Conservation (phyloP, 1,139 yeast species). For the Chernovozyma sophiae-reginae region DNA sequence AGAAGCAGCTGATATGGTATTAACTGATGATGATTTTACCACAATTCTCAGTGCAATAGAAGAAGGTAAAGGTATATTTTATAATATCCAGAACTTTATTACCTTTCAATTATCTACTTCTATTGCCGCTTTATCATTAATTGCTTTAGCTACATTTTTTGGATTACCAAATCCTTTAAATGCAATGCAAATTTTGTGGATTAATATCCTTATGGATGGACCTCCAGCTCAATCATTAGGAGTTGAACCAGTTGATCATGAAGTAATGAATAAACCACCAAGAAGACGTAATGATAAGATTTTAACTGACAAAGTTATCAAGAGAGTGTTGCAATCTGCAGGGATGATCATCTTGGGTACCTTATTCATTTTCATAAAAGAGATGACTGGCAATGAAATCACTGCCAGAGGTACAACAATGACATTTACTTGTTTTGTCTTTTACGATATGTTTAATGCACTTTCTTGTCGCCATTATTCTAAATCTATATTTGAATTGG, state of each 20-base stretch:
- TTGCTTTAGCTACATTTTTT: conserved; percentile 82
- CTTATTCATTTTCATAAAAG: conserved; percentile 74
- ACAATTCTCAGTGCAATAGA: conserved; percentile 89
- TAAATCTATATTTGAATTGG: conserved; percentile 76
- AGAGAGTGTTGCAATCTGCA: conserved; percentile 74
- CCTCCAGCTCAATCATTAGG: conserved; percentile 98
- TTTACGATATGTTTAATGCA: conserved; percentile 95
- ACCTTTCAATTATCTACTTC: conserved; percentile 94
- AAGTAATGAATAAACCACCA: conserved; percentile 93
- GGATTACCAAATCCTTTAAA: conserved; percentile 93
- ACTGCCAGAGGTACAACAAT: conserved; percentile 97
- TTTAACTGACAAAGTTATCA: conserved; percentile 62
- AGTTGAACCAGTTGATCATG: conserved; percentile 94
- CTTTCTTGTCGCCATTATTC: conserved; percentile 84
- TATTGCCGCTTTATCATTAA: conserved; percentile 86
- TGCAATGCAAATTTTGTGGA: conserved; percentile 98
- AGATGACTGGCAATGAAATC: conserved; percentile 75
- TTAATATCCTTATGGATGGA: conserved; percentile 96
- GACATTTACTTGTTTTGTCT: conserved; percentile 95
- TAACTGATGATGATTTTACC: conserved; percentile 93
- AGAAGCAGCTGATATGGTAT: conserved; percentile 97
- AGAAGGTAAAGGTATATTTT: conserved; percentile 95
- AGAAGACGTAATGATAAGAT: conserved; percentile 81
- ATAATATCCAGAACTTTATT: conserved; percentile 88
- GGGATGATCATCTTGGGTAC: conserved; percentile 72